Percentiles rank a stretch among this genome's conserved stretches.
Conservation (phyloP, 306 rosid genomes). For the Macrotyloma uniflorum region DNA sequence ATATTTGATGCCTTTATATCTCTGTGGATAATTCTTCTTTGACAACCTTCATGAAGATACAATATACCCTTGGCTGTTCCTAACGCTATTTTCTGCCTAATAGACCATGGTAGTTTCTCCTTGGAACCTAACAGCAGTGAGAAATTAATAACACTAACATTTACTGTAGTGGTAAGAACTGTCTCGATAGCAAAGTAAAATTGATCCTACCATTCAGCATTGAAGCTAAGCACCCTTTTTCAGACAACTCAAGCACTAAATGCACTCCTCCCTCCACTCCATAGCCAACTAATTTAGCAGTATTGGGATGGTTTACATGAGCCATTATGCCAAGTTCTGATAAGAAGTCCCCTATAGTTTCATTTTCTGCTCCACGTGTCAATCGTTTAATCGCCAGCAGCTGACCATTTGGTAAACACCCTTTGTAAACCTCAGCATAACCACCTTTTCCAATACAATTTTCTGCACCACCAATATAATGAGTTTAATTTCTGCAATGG, state of each 20-base stretch:
- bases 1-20: conserved; percentile 88
- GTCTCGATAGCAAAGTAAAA: not conserved
- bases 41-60: conserved; percentile 90
- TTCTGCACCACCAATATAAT: conserved; percentile 46
- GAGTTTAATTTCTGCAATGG: not conserved
- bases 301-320: conserved; percentile 78
- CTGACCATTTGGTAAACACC: conserved; percentile 63
- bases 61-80: conserved; percentile 73
- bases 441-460: conserved; percentile 91
- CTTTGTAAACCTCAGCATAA: conserved; percentile 84
- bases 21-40: conserved; percentile 85
- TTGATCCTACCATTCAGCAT: conserved; percentile 54
- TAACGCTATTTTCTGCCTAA: conserved; percentile 71
- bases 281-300: conserved; percentile 77
- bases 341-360: conserved; percentile 64
- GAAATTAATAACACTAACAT: not conserved
- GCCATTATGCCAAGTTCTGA: conserved; percentile 88
- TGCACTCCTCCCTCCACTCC: conserved; percentile 88
- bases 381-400: conserved; percentile 71
- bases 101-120: conserved; percentile 64
- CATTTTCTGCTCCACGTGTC: conserved; percentile 66
- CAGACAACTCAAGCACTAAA: conserved; percentile 75
- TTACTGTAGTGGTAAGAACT: not conserved
- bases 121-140: conserved; percentile 55
- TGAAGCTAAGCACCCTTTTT: conserved; percentile 87